Evolutionary conservation across 805 yeast species (phyloP).

Genomic region (Sugiyamaella americana): DNA sequence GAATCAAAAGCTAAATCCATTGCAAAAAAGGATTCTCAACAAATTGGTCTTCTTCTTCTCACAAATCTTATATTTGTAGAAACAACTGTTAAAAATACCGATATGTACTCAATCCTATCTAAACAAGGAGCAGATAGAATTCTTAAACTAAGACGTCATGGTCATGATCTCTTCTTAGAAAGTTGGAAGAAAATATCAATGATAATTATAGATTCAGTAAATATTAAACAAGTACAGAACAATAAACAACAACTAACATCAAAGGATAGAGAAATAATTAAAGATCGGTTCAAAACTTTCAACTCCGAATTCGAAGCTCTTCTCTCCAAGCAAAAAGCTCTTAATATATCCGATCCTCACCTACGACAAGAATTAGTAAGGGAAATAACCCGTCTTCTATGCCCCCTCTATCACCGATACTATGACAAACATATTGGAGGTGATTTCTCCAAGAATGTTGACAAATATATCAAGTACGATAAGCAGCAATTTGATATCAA

Average conservation of each 20-base stretch:
- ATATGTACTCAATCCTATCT: conserved; percentile 43
- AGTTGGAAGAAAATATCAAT: conserved; percentile 77
- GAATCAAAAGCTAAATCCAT: conserved; percentile 50
- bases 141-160: conserved; percentile 64
- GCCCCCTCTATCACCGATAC: conserved; percentile 80
- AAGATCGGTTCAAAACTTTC: conserved; percentile 78
- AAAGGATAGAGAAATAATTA: conserved; percentile 75
- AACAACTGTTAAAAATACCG: conserved; percentile 51
- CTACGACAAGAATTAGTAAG: conserved; percentile 57
- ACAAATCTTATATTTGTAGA: conserved; percentile 72
- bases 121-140: conserved; percentile 55
- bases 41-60: conserved; percentile 61
- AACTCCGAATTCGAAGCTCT: conserved; percentile 79
- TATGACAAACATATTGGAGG: conserved; percentile 66
- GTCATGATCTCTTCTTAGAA: conserved; percentile 60
- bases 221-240: conserved; percentile 47
- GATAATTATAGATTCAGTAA: conserved; percentile 72
- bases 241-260: conserved; percentile 43
- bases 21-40: conserved; percentile 30
- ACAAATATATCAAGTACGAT: conserved; percentile 62
- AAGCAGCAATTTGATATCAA: conserved; percentile 36
- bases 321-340: conserved; percentile 56
- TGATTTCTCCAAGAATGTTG: conserved; percentile 65
- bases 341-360: conserved; percentile 58
- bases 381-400: conserved; percentile 61